Conservation (phyloP, 805 yeast species). For the Wickerhamomyces bisporus region DNA sequence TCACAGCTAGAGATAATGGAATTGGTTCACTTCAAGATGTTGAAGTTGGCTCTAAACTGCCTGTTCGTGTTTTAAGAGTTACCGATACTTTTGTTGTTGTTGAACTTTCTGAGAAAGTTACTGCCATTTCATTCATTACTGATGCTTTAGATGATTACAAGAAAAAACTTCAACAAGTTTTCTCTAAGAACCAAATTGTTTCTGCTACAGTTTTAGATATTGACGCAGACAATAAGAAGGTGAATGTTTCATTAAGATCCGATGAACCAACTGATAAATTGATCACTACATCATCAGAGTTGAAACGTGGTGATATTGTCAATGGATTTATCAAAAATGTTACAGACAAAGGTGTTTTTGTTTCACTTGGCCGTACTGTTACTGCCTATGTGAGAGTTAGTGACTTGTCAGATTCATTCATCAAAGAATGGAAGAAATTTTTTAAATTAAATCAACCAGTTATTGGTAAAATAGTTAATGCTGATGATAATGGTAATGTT, state of each 20-base stretch:
- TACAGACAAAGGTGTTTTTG: conserved; percentile 71
- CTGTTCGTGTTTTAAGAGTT: conserved; percentile 59
- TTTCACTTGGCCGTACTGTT: conserved; percentile 63
- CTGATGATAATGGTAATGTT: conserved; percentile 58
- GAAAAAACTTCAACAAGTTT: conserved; percentile 44
- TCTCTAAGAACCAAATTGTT: conserved; percentile 46
- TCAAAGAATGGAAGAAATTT: conserved; percentile 84
- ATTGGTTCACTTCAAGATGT: conserved; percentile 44
- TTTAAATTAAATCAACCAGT: conserved; percentile 70
- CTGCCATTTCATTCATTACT: conserved; percentile 63
- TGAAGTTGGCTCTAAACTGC: conserved; percentile 47
- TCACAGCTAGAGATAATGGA: conserved; percentile 43
- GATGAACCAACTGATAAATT: conserved; percentile 44
- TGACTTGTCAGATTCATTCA: conserved; percentile 73
- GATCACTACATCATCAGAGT: conserved; percentile 44
- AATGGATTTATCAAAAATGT: conserved; percentile 78
- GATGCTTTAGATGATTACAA: conserved; percentile 74
- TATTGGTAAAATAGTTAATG: conserved; percentile 62
- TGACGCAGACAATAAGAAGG: conserved; percentile 38
- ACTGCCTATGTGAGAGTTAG: conserved; percentile 77
- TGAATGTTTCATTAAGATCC: conserved; percentile 61
- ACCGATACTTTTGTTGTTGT: conserved; percentile 58
- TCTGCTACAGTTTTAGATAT: conserved; percentile 47
- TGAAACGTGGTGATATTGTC: conserved; percentile 66
- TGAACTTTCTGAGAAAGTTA: conserved; percentile 57